Percentiles rank a stretch among this genome's conserved stretches.
phyloP scores from a whole-genome alignment of 2,329 filamentous ascomycete genomes.

The Pseudogymnoascus sp. region DNA sequence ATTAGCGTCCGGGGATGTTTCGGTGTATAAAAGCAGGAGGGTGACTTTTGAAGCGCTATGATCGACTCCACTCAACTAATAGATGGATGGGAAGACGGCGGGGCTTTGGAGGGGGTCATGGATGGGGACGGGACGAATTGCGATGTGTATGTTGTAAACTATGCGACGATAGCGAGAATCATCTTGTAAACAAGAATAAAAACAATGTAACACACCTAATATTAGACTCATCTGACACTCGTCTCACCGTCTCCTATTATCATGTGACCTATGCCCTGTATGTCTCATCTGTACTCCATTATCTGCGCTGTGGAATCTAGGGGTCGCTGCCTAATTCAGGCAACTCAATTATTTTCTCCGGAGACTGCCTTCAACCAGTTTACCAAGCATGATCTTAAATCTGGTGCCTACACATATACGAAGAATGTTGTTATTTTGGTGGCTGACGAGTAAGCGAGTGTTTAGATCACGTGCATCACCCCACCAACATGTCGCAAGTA shows the following conservation, averaged over 20 bases:
- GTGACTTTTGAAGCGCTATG: background rate
- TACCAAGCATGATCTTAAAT: background rate
- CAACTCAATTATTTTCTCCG: background rate
- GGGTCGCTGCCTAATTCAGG: background rate
- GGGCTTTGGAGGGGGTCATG: background rate
- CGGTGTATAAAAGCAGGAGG: slow-evolving; percentile 4
- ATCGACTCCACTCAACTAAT: slow-evolving; percentile 10
- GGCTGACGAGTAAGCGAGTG: slow-evolving; percentile 4
- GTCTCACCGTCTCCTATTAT: background rate
- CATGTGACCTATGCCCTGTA: background rate
- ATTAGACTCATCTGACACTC: background rate
- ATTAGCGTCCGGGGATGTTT: slow-evolving; percentile 8
- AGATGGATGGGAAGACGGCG: slow-evolving; percentile 2
- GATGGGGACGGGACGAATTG: background rate
- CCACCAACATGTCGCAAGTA: slow-evolving; percentile 8
- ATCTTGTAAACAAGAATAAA: slow-evolving; percentile 5
- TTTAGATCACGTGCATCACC: background rate
- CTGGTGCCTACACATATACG: background rate
- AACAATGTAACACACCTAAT: slow-evolving; percentile 2
- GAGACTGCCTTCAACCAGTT: background rate
- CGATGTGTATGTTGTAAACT: slow-evolving; percentile 4
- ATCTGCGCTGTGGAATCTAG: background rate
- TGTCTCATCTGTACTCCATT: background rate
- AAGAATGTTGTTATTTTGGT: background rate
- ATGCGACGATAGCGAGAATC: background rate